Evolutionary conservation across 2,329 filamentous ascomycete genomes (phyloP).

Genomic region (Aureobasidium melanogenum): DNA sequence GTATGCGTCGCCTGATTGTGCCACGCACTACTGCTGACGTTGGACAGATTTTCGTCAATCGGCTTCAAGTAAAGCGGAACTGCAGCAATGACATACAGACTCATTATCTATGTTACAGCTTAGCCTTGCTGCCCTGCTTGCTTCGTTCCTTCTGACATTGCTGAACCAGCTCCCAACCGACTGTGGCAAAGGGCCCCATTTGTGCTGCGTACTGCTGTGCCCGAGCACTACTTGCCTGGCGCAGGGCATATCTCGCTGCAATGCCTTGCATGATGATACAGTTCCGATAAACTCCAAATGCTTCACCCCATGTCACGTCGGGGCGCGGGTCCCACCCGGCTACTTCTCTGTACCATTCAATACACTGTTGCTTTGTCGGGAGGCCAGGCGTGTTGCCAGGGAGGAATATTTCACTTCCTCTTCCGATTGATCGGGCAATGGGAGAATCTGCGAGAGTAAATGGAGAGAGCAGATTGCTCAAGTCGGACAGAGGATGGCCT

Average conservation of each 20-base stretch:
- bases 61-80: not conserved
- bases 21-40: not conserved
- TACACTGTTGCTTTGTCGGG: constrained; percentile 48
- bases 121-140: constrained; percentile 24
- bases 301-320: constrained; percentile 55
- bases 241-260: constrained; percentile 70
- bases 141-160: constrained; percentile 26
- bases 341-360: constrained; percentile 58
- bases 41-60: not conserved
- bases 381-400: constrained; percentile 58
- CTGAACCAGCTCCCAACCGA: constrained; percentile 67
- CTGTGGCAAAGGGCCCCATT: constrained; percentile 63
- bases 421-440: constrained; percentile 30
- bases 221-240: constrained; percentile 78
- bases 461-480: constrained; percentile 63
- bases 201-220: constrained; percentile 63
- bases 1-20: not conserved
- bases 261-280: constrained; percentile 77
- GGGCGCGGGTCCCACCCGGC: constrained; percentile 62
- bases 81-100: not conserved
- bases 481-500: constrained; percentile 87
- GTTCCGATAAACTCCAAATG: constrained; percentile 52
- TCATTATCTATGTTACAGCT: constrained; percentile 20
- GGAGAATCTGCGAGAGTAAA: constrained; percentile 33
- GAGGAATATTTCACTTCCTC: constrained; percentile 46